phyloP scores from a whole-genome alignment of 1,139 yeast genomes.

The Debaryomyces psychrophilus region DNA sequence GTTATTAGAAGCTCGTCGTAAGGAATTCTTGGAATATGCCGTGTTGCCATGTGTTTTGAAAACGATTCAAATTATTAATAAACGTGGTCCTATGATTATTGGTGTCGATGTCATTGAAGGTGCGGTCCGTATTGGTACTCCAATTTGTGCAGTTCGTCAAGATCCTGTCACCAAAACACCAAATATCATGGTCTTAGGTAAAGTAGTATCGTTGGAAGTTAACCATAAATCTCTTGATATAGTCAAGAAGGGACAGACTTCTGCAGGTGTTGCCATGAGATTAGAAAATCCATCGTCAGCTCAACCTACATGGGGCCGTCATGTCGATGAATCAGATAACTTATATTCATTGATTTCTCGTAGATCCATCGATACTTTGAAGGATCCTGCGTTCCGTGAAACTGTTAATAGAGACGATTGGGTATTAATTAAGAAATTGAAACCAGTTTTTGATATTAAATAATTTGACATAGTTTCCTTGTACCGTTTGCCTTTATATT shows the following conservation, averaged over 20 bases:
- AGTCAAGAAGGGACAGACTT: slow-evolving; percentile 92
- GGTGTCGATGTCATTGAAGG: slow-evolving; percentile 98
- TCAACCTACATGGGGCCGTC: slow-evolving; percentile 99
- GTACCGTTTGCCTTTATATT: slow-evolving; percentile 1
- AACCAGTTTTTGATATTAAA: slow-evolving; percentile 81
- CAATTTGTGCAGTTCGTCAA: slow-evolving; percentile 88
- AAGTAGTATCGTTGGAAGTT: slow-evolving; percentile 86
- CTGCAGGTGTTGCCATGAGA: slow-evolving; percentile 99
- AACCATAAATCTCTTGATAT: slow-evolving; percentile 81
- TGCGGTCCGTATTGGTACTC: slow-evolving; percentile 86
- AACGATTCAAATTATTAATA: slow-evolving; percentile 94
- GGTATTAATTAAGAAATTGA: slow-evolving; percentile 85
- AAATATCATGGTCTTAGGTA: slow-evolving; percentile 75
- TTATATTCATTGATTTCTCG: slow-evolving; percentile 87
- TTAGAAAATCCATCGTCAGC: slow-evolving; percentile 89
- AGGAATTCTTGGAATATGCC: slow-evolving; percentile 85
- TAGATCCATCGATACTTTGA: slow-evolving; percentile 92
- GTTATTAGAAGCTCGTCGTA: slow-evolving; percentile 85
- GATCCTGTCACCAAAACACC: slow-evolving; percentile 86
- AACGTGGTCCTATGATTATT: slow-evolving; percentile 98
- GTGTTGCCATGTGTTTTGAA: slow-evolving; percentile 94
- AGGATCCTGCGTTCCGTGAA: slow-evolving; percentile 96
- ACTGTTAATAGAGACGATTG: slow-evolving; percentile 94
- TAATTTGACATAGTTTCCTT: slow-evolving; percentile 19
- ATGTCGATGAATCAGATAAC: slow-evolving; percentile 88